These are phyloP conservation scores for Codiaeum variegatum DNA, from an alignment of 441 rosid genomes.

Conservation along the genomic window DNA sequence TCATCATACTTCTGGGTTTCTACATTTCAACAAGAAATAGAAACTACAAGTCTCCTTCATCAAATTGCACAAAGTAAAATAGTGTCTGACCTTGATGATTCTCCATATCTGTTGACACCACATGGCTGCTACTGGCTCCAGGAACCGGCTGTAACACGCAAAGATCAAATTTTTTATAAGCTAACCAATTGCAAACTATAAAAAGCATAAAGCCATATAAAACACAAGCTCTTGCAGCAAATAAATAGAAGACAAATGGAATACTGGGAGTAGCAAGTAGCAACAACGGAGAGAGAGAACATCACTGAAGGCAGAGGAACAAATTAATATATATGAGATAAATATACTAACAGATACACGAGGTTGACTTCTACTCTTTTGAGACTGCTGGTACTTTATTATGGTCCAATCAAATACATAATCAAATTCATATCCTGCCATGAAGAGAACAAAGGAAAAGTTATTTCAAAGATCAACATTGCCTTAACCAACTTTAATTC, in stretches of 20 bases:
- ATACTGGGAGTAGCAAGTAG: neutral
- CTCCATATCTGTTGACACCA: slow-evolving; percentile 44
- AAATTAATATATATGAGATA: neutral
- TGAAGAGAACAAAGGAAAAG: slow-evolving; percentile 3
- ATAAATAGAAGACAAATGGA: neutral
- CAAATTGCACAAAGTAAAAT: slow-evolving; percentile 13
- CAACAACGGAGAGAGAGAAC: neutral
- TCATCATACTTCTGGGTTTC: neutral
- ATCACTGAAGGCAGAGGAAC: neutral
- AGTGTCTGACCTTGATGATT: slow-evolving; percentile 67
- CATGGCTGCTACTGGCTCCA: slow-evolving; percentile 63
- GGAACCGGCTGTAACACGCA: slow-evolving; percentile 45
- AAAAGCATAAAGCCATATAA: neutral
- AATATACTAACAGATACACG: slow-evolving; percentile 39
- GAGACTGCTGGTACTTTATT: slow-evolving; percentile 81
- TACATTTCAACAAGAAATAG: neutral
- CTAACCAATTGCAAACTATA: neutral
- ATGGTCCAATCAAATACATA: slow-evolving; percentile 88
- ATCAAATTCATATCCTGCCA: slow-evolving; percentile 69
- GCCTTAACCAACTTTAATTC: neutral
- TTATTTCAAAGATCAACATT: neutral
- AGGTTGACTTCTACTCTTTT: slow-evolving; percentile 51
- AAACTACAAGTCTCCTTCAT: slow-evolving; percentile 4
- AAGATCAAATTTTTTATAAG: slow-evolving; percentile 1
- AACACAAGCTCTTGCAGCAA: neutral